Evolutionary conservation across 495 filamentous ascomycete genomes (phyloP), one percentile per base, ranked within the genome.

Genomic region (Talaromyces stipitatus): DNA sequence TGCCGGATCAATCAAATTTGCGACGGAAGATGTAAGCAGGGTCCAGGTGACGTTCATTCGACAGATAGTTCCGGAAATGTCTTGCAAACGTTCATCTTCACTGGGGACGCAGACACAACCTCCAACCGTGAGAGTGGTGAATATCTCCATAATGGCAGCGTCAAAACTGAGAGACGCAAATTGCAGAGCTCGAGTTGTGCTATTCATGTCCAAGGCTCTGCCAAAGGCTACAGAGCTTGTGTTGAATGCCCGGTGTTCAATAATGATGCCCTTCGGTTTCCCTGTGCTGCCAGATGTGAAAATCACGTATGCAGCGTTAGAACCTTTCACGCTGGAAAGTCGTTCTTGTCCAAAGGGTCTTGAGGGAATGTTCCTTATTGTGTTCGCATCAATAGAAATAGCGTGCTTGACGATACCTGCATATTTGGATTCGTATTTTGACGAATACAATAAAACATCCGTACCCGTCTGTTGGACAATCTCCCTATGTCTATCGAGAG

Each of bases 21-120:
- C 77, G 23, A 81, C 72, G 0, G 80, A 80, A 0, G 82, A 80
- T 1, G 82, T 85, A 41, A 84, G 65, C 61, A 78, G 71, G 1
- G 74, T 68, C 69, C 75, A 81, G 1, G 71, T 75, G 4, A 81
- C 79, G 11, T 72, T 62, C 63, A 80, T 66, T 1, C 72, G 72
- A 38, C 70, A 69, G 8, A 83, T 83, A 3, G 72, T 72, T 50
- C 71, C 72, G 9, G 71, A 64, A 16, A 82, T 63, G 61, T 82
- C 73, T 45, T 77, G 78, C 16, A 81, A 62, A 6, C 82, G 69
- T 10, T 84, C 78, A 9, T 85, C 68, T 41, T 84, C 79, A 61
- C 74, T 78, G 2, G 82, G 83, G 28, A 88, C 74, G 63, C 85
- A 88, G 3, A 85, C 69, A 54, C 75, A 80, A 24, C 78, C 85